These are phyloP conservation scores for Colletotrichum sp. DNA, from an alignment of 2,329 filamentous ascomycete species.

Conservation along the genomic window DNA sequence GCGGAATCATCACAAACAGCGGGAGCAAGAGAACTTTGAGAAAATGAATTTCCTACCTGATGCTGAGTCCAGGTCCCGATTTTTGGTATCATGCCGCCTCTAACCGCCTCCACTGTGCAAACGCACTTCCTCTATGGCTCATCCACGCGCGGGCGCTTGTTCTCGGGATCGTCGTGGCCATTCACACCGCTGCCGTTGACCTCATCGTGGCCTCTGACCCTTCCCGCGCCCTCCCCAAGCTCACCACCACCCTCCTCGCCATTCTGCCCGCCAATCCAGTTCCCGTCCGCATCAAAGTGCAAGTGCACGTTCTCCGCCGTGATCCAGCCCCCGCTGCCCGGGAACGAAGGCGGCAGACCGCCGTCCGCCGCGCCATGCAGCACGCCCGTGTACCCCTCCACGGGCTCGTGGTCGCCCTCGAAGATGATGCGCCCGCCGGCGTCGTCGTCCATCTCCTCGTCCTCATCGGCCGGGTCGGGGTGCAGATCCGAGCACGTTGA, in stretches of 20 bases:
- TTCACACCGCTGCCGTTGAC: slow-evolving; percentile 51
- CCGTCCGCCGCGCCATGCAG: slow-evolving; percentile 52
- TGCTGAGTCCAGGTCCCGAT: neutral
- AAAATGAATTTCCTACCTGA: neutral
- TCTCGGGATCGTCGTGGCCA: slow-evolving; percentile 48
- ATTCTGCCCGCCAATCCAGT: slow-evolving; percentile 66
- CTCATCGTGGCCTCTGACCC: slow-evolving; percentile 59
- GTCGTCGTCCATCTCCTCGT: slow-evolving; percentile 56
- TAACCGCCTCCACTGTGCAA: neutral
- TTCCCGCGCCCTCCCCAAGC: slow-evolving; percentile 69
- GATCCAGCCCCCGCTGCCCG: slow-evolving; percentile 82
- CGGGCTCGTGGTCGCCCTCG: slow-evolving; percentile 58
- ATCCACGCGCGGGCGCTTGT: slow-evolving; percentile 53
- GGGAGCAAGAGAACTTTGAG: neutral
- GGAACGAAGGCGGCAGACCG: slow-evolving; percentile 69
- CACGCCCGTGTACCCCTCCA: slow-evolving; percentile 64
- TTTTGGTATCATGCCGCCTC: slow-evolving; percentile 14
- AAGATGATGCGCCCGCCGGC: slow-evolving; percentile 63
- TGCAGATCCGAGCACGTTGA: slow-evolving; percentile 78
- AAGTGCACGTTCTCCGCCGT: slow-evolving; percentile 90
- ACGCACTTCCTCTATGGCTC: neutral
- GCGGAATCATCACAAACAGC: neutral
- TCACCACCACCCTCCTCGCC: slow-evolving; percentile 49
- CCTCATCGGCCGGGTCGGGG: slow-evolving; percentile 69
- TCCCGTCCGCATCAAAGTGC: slow-evolving; percentile 81